Percentiles rank a stretch among this genome's conserved stretches.
phyloP scores from a whole-genome alignment of 2,329 filamentous ascomycete species.

The Elsinoe arachidis region DNA sequence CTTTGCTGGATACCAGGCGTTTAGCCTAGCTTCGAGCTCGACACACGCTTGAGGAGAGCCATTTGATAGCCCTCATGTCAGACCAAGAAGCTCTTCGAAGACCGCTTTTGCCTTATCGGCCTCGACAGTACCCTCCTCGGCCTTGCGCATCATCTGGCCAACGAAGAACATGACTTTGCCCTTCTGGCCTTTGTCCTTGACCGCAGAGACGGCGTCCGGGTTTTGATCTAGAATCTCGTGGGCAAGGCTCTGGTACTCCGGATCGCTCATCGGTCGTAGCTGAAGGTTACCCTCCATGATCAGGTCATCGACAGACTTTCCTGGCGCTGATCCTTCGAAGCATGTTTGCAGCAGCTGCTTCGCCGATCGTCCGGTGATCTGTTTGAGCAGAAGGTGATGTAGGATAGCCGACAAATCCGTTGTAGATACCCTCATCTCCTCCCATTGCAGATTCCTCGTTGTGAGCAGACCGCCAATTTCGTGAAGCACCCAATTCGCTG shows the following conservation, averaged over 20 bases:
- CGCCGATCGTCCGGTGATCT: constrained; percentile 47
- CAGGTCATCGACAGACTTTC: constrained; percentile 41
- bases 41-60: no score
- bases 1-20: no score
- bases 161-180: constrained; percentile 63
- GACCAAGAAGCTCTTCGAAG: constrained; percentile 40
- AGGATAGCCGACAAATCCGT: constrained; percentile 38
- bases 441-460: constrained; percentile 32
- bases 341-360: constrained; percentile 51
- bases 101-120: constrained; percentile 49
- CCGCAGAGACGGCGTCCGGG: constrained; percentile 50
- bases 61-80: background rate
- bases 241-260: constrained; percentile 50
- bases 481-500: constrained; percentile 53
- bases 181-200: constrained; percentile 49
- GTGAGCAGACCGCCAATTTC: constrained; percentile 43
- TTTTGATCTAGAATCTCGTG: constrained; percentile 46
- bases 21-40: background rate
- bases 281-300: constrained; percentile 49
- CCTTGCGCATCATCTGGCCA: constrained; percentile 57
- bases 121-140: constrained; percentile 54
- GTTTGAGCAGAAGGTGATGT: constrained; percentile 31
- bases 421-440: constrained; percentile 31
- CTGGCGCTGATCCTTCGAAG: constrained; percentile 31
- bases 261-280: constrained; percentile 45